Base-by-base conservation (phyloP, 495 filamentous ascomycete species). In the Aspergillus egyptiacus region DNA sequence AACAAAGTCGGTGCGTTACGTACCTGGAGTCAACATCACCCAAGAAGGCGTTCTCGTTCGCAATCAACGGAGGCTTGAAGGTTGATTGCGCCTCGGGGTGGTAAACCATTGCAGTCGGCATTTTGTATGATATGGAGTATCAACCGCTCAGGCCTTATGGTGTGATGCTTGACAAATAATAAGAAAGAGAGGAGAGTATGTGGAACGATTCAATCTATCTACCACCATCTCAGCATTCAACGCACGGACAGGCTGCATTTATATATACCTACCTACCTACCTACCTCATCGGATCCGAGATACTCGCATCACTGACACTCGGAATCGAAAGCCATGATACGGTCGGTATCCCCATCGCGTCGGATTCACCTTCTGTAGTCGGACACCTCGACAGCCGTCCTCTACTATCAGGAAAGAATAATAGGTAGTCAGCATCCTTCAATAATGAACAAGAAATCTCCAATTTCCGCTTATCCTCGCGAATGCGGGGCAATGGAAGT, bases 11-110 rank as follows among this genome's bases (percentile, higher is more conserved):
- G 8, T 11, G 11, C n/a, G 37, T n/a, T 7, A 50, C 59, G 22
- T 64, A 83, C 76, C 75, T 82, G 0, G 79, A 75, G 30, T 72
- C 69, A 18, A 87, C 63, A 58, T 89, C 86, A 15, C 81, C 83
- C 3, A 88, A 71, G 58, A 73, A 88, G 8, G 84, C 84, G 55
- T 90, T 89, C 47, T 85, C 82, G 58, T 86, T 85, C 15, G 81
- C 84, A 48, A 88, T 84, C 24, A 86, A 71, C 1, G 84, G 82
- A 15, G 79, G 84, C 67, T 85, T 82, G 65, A 80, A 85, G 49
- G 71, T 75, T 14, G 71, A 76, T 60, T 85, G 82, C 4, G 81
- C 81, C 55, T 79, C 69, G 30, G 73, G 59, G 60, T 75, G 80
- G 57, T 87, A 75, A 23, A 64, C 73, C 46, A 73, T 67, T 42